These are phyloP conservation scores for Pisolithus thermaeus DNA, from an alignment of 1,284 basidiomycete species.

Conservation along the genomic window DNA sequence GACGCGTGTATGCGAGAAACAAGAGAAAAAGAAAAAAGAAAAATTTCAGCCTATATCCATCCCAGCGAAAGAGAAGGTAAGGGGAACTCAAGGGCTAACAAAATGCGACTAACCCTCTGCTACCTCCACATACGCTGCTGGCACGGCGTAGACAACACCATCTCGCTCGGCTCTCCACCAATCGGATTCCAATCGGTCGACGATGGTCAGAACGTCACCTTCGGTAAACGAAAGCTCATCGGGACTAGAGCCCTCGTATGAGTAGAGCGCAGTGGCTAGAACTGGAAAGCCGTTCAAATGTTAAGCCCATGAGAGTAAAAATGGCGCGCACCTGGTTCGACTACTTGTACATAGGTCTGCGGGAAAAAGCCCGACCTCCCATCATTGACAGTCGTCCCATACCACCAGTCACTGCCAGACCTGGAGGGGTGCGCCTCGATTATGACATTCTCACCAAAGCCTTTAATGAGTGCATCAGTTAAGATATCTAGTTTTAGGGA, in stretches of 20 bases:
- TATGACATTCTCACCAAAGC: constrained; percentile 79
- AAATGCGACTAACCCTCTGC: constrained; percentile 75
- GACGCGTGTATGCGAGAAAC: constrained; percentile 14
- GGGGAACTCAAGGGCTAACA: constrained; percentile 45
- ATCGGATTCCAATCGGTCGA: constrained; percentile 76
- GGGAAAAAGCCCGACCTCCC: constrained; percentile 88
- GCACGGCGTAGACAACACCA: constrained; percentile 82
- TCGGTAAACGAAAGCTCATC: constrained; percentile 83
- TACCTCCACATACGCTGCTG: constrained; percentile 82
- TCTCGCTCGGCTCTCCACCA: constrained; percentile 93
- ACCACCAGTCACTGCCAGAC: constrained; percentile 88
- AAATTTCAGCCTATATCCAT: constrained; percentile 67
- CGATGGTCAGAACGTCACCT: constrained; percentile 70
- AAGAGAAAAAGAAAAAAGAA: constrained; percentile 47
- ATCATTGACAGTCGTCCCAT: constrained; percentile 66
- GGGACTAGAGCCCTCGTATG: constrained; percentile 61
- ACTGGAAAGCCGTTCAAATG: constrained; percentile 30
- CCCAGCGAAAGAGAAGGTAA: constrained; percentile 44
- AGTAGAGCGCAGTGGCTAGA: constrained; percentile 73
- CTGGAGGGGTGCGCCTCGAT: constrained; percentile 83
- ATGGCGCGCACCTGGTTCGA: constrained; percentile 56
- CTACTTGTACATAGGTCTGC: constrained; percentile 76
- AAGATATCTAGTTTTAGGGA: neutral
- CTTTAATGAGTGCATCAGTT: constrained; percentile 34
- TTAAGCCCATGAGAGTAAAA: constrained; percentile 5